Evolutionary conservation across 2,329 filamentous ascomycete genomes (phyloP).

Genomic region (Akanthomyces uredinophilus): DNA sequence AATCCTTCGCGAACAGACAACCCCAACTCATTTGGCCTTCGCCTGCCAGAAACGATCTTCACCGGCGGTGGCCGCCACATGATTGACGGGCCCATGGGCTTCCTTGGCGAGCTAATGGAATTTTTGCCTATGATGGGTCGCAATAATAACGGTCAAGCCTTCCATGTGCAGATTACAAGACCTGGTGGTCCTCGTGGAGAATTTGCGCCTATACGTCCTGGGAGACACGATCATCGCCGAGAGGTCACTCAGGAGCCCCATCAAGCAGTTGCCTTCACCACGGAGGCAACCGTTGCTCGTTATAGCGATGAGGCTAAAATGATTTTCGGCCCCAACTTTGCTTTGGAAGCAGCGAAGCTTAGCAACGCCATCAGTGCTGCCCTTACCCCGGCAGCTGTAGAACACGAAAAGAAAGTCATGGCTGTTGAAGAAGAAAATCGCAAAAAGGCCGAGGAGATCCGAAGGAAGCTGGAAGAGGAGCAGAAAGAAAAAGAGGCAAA

Average conservation of each 20-base stretch:
- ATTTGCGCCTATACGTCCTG: slow-evolving; percentile 35
- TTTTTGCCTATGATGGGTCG: slow-evolving; percentile 44
- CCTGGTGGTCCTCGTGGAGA: slow-evolving; percentile 47
- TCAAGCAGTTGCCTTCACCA: slow-evolving; percentile 70
- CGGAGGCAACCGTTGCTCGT: slow-evolving; percentile 65
- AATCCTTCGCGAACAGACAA: slow-evolving; percentile 43
- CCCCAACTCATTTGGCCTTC: slow-evolving; percentile 50
- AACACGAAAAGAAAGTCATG: slow-evolving; percentile 69
- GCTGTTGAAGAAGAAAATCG: slow-evolving; percentile 49
- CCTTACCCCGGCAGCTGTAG: slow-evolving; percentile 78
- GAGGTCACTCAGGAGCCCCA: slow-evolving; percentile 54
- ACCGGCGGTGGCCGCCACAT: slow-evolving; percentile 30
- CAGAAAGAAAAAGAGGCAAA: slow-evolving; percentile 34
- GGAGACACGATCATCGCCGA: slow-evolving; percentile 44
- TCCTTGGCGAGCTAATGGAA: slow-evolving; percentile 53
- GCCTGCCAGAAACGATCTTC: slow-evolving; percentile 43
- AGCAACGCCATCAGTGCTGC: slow-evolving; percentile 63
- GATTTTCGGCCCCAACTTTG: slow-evolving; percentile 64
- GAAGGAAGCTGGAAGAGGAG: slow-evolving; percentile 58
- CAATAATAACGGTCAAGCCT: slow-evolving; percentile 43
- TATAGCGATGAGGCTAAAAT: slow-evolving; percentile 90
- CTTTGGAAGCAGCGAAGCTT: slow-evolving; percentile 63
- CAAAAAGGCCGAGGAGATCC: slow-evolving; percentile 51
- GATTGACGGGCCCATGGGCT: slow-evolving; percentile 47
- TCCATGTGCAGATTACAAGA: slow-evolving; percentile 56